A percentile compares a stretch with the other conserved stretches of the same genome.
Evolutionary conservation across 352 stramenopile species (phyloP).

Genomic region (Vaucheria bursata): DNA sequence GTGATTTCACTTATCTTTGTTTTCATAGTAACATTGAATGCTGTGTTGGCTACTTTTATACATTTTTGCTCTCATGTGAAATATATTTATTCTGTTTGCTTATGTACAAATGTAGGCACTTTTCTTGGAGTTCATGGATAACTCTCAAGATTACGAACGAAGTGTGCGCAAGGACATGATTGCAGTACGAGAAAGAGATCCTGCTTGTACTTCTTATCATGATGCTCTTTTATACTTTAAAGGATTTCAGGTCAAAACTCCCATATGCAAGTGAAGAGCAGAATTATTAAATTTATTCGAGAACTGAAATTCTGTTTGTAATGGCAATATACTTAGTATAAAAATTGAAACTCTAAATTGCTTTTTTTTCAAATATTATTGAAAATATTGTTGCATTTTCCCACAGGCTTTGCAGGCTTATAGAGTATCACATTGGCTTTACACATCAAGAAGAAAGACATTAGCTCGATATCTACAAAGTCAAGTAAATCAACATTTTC

Average conservation of each 20-base stretch:
- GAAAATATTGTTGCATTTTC: slow-evolving; percentile 1
- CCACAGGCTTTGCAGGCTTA: slow-evolving; percentile 50
- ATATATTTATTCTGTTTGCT: background rate
- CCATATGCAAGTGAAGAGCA: too few relatives aligned
- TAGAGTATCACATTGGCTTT: slow-evolving; percentile 51
- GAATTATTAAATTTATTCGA: slow-evolving; percentile 11
- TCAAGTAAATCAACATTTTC: slow-evolving; percentile 49
- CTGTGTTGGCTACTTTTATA: too few relatives aligned
- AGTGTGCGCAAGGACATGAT: slow-evolving; percentile 44
- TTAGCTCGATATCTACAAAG: slow-evolving; percentile 59
- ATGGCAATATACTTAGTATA: background rate
- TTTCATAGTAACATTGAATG: too few relatives aligned
- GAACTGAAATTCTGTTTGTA: background rate
- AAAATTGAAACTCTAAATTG: too few relatives aligned
- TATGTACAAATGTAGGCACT: slow-evolving; percentile 43
- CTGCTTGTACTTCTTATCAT: slow-evolving; percentile 46
- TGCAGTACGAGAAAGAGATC: slow-evolving; percentile 43
- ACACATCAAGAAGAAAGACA: slow-evolving; percentile 26
- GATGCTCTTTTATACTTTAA: slow-evolving; percentile 52
- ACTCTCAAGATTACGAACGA: slow-evolving; percentile 13
- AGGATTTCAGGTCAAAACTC: slow-evolving; percentile 46
- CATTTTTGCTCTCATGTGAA: too few relatives aligned
- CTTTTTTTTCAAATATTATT: too few relatives aligned
- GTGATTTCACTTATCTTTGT: too few relatives aligned
- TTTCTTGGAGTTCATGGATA: slow-evolving; percentile 21